These are phyloP conservation scores for Ustilago vetiveriae DNA, from an alignment of 1,284 basidiomycete genomes.

Conservation along the genomic window DNA sequence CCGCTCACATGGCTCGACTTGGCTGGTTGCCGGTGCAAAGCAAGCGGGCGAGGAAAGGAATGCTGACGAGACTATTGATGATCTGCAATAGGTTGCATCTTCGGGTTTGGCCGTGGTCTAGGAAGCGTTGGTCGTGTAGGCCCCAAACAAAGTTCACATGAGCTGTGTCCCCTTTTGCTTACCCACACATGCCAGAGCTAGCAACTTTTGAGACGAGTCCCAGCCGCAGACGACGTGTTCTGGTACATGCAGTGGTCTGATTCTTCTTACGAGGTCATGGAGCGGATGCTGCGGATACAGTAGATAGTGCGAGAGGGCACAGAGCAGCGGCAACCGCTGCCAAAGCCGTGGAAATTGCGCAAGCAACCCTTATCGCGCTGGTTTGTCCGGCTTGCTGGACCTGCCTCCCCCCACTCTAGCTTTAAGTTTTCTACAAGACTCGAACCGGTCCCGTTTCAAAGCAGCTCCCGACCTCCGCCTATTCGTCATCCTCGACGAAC, in stretches of 20 bases:
- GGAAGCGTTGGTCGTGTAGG: background rate
- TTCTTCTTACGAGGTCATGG: background rate
- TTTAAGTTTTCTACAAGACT: background rate
- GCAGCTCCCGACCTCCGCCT: conserved; percentile 10
- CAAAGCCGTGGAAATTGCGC: conserved; percentile 3
- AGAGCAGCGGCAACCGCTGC: too few relatives aligned
- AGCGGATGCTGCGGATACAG: background rate
- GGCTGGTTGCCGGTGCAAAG: too few relatives aligned
- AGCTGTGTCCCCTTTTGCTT: background rate
- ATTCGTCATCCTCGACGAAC: background rate
- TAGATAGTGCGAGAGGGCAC: too few relatives aligned
- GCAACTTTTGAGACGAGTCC: background rate
- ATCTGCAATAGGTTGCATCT: background rate
- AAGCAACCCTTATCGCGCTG: conserved; percentile 7
- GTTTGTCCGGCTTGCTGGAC: background rate
- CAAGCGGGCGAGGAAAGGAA: too few relatives aligned
- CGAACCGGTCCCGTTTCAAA: background rate
- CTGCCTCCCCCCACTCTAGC: background rate
- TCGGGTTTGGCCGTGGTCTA: background rate
- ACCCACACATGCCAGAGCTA: background rate
- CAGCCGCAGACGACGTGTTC: background rate
- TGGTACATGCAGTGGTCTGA: too few relatives aligned
- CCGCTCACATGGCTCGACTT: too few relatives aligned
- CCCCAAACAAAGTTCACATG: background rate
- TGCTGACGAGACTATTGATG: background rate